Evolutionary conservation across 192 early-diverging fungal genomes (phyloP).

Genomic region (Backusella tarrabulga): DNA sequence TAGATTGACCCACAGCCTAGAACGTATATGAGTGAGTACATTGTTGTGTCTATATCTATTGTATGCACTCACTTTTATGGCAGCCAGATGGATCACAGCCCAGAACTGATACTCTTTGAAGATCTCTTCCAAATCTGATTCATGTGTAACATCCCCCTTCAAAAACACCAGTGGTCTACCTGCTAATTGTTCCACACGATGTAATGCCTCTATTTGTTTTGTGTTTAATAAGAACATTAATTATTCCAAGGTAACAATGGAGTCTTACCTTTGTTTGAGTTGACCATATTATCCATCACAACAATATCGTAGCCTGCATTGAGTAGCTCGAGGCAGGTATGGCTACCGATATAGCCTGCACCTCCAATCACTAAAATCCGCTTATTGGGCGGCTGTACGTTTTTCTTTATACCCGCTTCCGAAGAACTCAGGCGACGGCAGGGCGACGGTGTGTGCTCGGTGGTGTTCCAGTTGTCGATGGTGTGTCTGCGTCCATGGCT

Average conservation of each 20-base stretch:
- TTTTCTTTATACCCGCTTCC: neutral
- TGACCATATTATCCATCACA: conserved; percentile 90
- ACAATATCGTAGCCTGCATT: conserved; percentile 79
- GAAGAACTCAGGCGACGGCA: neutral
- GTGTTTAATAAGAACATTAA: neutral
- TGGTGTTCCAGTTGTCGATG: conserved; percentile 4
- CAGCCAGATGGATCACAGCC: conserved; percentile 86
- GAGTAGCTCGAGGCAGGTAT: conserved; percentile 83
- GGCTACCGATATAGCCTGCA: conserved; percentile 93
- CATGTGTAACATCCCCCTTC: conserved; percentile 77
- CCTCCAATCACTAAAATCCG: conserved; percentile 66
- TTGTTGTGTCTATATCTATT: neutral
- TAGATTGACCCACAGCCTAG: conserved; percentile 77
- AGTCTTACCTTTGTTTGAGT: conserved; percentile 45
- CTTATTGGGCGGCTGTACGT: neutral
- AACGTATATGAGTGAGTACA: no score
- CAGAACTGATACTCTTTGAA: conserved; percentile 70
- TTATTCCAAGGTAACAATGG: no score
- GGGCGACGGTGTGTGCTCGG: neutral
- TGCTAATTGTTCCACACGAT: conserved; percentile 61
- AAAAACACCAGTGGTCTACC: conserved; percentile 64
- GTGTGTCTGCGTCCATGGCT: neutral
- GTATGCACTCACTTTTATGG: conserved; percentile 54
- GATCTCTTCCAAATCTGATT: conserved; percentile 58
- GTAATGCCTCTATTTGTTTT: conserved; percentile 56